Base-by-base conservation (phyloP, 108 stramenopile species). In the Asterionellopsis glacialis region DNA sequence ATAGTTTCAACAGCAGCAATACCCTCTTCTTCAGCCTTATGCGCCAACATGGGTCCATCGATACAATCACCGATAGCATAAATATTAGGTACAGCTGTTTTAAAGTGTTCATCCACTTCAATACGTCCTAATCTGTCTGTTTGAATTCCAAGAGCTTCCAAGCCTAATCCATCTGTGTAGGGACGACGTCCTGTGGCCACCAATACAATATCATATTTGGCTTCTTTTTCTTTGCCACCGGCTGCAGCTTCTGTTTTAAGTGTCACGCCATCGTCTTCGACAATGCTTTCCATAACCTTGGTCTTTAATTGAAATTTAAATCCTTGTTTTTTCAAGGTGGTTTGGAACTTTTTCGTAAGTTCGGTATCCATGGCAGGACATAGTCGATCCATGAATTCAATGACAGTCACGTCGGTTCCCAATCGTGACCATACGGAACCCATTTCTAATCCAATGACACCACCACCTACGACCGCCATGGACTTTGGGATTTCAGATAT, bases 11-110 rank as follows among this genome's bases (percentile, higher is more conserved):
- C 93, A 53, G 86, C 88, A 13, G 97, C 99, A 69, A 98, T 96
- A 28, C 97, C 97, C 69, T 99, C 99, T 70, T 99, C 97, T 78
- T 99, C 99, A 19, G 99, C 99, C 84, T 99, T 99, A 91, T 99
- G 99, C 9, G 99, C 99, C 49, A 99, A 77, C 99, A 99, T 99
- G 55, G 99, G 97, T n/a, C 99, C 99, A 64, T 95, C 91, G 64
- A 99, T 97, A 60, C 87, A 91, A 71, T 98, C 97, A 51, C 97
- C 98, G 73, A 98, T 97, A 51, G 98, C 98, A 67, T 88, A 98
- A 47, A 99, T 81, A 39, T 70, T 76, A 18, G 96, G 97, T 6
- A 99, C 94, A 28, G 82, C 80, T 41, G 97, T 97, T 48, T 83
- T 74, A 76, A 99, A 98, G 68, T 99, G 97, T 55, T 79, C 75